Conservation (phyloP, 352 stramenopile genomes). For the Globisporangium okanoganense region DNA sequence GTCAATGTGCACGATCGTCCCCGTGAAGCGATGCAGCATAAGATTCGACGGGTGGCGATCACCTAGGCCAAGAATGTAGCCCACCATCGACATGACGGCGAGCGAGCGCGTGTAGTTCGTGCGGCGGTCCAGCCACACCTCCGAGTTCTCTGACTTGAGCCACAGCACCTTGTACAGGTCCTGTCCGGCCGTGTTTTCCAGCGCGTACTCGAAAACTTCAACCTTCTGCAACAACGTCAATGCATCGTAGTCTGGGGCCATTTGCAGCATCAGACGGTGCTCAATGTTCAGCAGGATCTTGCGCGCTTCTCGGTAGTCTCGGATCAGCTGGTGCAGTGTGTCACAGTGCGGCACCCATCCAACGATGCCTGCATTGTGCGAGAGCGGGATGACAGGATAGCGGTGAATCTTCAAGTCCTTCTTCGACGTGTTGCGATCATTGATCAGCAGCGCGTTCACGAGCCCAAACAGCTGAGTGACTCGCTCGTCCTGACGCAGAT, state of each 20-base stretch:
- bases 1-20: constrained; percentile 97
- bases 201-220: constrained; percentile 95
- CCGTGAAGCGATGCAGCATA: constrained; percentile 98
- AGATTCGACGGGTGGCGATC: constrained; percentile 99
- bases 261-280: constrained; percentile 87
- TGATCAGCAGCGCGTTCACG: constrained; percentile 98
- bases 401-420: constrained; percentile 97
- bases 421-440: constrained; percentile 94
- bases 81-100: constrained; percentile 98
- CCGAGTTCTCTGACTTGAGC: constrained; percentile 97
- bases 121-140: constrained; percentile 97
- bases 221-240: constrained; percentile 98
- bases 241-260: constrained; percentile 94
- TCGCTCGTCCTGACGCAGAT: constrained; percentile 98
- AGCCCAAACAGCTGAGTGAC: constrained; percentile 99
- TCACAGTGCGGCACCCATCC: constrained; percentile 98
- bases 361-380: constrained; percentile 97
- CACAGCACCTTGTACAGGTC: constrained; percentile 97
- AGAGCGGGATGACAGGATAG: constrained; percentile 98
- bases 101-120: constrained; percentile 97
- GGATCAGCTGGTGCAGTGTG: constrained; percentile 97
- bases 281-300: constrained; percentile 94
- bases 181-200: constrained; percentile 93
- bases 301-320: constrained; percentile 88
- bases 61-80: constrained; percentile 98